These are phyloP conservation scores for Phialemoniopsis sp. DNA, from an alignment of 2,329 filamentous ascomycete species.

Conservation along the genomic window DNA sequence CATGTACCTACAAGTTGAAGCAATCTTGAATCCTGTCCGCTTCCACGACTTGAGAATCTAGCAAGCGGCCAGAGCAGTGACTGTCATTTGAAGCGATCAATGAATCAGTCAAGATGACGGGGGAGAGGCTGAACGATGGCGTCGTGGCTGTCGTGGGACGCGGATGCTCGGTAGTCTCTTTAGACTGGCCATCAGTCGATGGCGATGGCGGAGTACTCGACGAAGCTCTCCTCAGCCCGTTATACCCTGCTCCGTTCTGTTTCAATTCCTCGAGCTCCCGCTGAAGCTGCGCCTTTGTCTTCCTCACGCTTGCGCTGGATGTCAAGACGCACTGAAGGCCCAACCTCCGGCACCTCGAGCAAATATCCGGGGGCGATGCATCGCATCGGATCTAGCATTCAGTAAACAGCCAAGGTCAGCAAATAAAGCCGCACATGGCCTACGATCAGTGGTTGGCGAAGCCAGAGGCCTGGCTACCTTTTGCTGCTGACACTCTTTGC, in stretches of 20 bases:
- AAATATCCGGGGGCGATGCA: constrained; percentile 8
- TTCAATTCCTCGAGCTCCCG: constrained; percentile 6
- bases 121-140: no score
- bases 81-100: neutral
- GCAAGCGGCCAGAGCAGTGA: neutral
- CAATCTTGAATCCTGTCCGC: constrained; percentile 5
- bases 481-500: no score
- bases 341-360: constrained; percentile 9
- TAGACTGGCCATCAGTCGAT: no score
- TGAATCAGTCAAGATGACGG: no score
- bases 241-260: neutral
- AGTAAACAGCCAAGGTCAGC: no score
- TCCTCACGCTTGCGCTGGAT: constrained; percentile 3
- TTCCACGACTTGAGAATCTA: constrained; percentile 4
- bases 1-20: constrained; percentile 4
- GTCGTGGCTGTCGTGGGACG: no score
- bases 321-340: constrained; percentile 4
- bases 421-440: no score
- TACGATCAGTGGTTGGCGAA: no score
- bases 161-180: no score
- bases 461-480: no score
- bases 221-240: no score
- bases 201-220: no score
- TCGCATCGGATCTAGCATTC: constrained; percentile 10
- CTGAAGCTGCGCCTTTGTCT: constrained; percentile 10